Conservation (phyloP, 139 green algal species). For the Penium margaritaceum region DNA sequence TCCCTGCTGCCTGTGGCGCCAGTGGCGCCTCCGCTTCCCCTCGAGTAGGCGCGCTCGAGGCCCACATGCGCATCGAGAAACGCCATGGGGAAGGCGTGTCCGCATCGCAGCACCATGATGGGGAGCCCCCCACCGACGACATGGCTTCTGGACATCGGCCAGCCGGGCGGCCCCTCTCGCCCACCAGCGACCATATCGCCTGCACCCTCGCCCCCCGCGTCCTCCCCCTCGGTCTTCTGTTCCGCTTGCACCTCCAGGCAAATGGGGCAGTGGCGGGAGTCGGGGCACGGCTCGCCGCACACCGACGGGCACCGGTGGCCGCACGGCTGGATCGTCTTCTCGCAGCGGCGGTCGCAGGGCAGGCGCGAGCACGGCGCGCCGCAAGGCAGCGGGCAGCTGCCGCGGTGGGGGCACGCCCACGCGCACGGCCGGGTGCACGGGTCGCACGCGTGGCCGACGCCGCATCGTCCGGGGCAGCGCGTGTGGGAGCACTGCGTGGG, state of each 20-base stretch:
- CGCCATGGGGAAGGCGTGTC: constrained; percentile 47
- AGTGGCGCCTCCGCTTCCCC: too few relatives aligned
- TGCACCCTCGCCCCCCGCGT: too few relatives aligned
- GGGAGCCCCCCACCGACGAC: too few relatives aligned
- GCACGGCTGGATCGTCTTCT: constrained; percentile 46
- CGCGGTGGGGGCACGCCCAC: constrained; percentile 56
- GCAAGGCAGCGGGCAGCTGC: constrained; percentile 56
- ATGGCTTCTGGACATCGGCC: too few relatives aligned
- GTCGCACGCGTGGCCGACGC: constrained; percentile 47
- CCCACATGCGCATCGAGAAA: constrained; percentile 23
- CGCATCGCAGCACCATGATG: constrained; percentile 56
- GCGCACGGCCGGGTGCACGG: constrained; percentile 54
- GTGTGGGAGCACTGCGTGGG: constrained; percentile 25
- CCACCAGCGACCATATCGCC: too few relatives aligned
- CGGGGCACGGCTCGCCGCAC: constrained; percentile 54
- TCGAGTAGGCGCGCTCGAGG: constrained; percentile 1
- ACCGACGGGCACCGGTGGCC: constrained; percentile 55
- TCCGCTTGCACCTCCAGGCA: constrained; percentile 35
- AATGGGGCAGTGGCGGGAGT: too few relatives aligned
- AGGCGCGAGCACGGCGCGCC: constrained; percentile 59
- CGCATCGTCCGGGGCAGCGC: constrained; percentile 30
- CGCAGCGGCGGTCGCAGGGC: constrained; percentile 60
- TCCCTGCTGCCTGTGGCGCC: too few relatives aligned
- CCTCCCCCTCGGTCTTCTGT: constrained; percentile 21
- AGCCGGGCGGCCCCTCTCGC: too few relatives aligned